Base-by-base conservation (phyloP, 2,329 filamentous ascomycete genomes). In the Verticillium isaacii region DNA sequence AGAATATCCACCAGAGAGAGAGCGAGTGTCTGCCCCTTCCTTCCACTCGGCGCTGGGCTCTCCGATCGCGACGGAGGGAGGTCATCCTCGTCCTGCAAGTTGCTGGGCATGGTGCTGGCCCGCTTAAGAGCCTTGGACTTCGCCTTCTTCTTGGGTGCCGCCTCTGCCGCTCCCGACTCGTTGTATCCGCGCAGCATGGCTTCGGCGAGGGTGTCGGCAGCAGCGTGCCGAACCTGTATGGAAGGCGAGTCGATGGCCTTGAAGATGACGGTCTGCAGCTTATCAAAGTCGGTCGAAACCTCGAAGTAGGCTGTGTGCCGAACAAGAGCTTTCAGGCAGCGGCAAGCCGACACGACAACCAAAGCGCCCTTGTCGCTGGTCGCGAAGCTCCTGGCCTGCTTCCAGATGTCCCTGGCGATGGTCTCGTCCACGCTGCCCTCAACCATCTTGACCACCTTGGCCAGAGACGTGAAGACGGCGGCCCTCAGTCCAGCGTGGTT, bases 351-450 rank as follows among this genome's bases (percentile, higher is more conserved):
- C 17, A 89, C 84, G 72, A 97, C 87, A 8, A 94, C 93, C 37
- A 96, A 82, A 2, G 87, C 82, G 4, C 92, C 91, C 75, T 95
- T 98, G 74, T 99, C 96, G 63, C 82, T 83, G 0, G 87, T 83
- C 32, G 90, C 90, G 67, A 90, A 84, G 74, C 83, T 92, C 65
- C 95, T 88, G 32, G 88, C 89, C 73, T 94, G 91, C 75, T 97
- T 99, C 92, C 93, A 98, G 17, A 96, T 86, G 73, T 97, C 93
- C 70, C 93, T 87, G n/a, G 91, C 91, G 41, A 93, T 82, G 60
- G 80, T 81, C 74, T 99, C 95, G 68, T 99, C 95, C 69, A 94
- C 82, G 63, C 91, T 92, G 5, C 82, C 81, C 61, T 85, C 84
- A 32, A 97, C 86, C 74, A 93, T 94, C 62, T 82, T 83, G 32